Evolutionary conservation across 441 rosid species (phyloP).

Genomic region (Populus hybrid): DNA sequence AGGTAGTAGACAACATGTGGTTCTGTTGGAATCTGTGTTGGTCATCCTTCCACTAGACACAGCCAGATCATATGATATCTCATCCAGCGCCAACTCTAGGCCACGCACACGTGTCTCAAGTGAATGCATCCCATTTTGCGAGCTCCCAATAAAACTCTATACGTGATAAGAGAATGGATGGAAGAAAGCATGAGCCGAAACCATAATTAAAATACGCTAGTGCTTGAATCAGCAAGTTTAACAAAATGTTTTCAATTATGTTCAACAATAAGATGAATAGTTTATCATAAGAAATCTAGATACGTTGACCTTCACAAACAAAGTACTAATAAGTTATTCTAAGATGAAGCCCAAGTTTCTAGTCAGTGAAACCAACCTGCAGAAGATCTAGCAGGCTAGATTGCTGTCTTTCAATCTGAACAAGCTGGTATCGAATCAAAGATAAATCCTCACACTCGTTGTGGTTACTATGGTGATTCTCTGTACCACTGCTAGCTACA

Average conservation of each 20-base stretch:
- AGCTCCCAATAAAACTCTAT: slow-evolving; percentile 81
- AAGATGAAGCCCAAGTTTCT: neutral
- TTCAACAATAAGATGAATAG: neutral
- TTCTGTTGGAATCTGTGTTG: slow-evolving; percentile 31
- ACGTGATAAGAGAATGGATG: slow-evolving; percentile 9
- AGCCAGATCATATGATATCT: slow-evolving; percentile 27
- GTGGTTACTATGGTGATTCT: slow-evolving; percentile 54
- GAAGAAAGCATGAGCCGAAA: slow-evolving; percentile 6
- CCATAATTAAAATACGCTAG: neutral
- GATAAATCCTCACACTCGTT: slow-evolving; percentile 71
- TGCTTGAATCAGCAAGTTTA: neutral
- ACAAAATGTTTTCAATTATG: neutral
- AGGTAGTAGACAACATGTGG: slow-evolving; percentile 72
- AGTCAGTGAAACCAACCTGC: slow-evolving; percentile 53
- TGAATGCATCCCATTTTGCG: slow-evolving; percentile 66
- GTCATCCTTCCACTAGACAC: slow-evolving; percentile 16
- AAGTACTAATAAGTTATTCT: neutral
- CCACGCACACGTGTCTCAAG: slow-evolving; percentile 87
- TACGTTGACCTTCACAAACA: neutral
- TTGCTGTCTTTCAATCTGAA: slow-evolving; percentile 92
- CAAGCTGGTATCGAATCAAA: slow-evolving; percentile 70
- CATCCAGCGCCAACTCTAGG: slow-evolving; percentile 83
- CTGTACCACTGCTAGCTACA: slow-evolving; percentile 33
- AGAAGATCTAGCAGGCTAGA: slow-evolving; percentile 80
- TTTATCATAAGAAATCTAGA: neutral